These are phyloP conservation scores for Skeletonema menzelii DNA, from an alignment of 108 stramenopile species.

Conservation along the genomic window DNA sequence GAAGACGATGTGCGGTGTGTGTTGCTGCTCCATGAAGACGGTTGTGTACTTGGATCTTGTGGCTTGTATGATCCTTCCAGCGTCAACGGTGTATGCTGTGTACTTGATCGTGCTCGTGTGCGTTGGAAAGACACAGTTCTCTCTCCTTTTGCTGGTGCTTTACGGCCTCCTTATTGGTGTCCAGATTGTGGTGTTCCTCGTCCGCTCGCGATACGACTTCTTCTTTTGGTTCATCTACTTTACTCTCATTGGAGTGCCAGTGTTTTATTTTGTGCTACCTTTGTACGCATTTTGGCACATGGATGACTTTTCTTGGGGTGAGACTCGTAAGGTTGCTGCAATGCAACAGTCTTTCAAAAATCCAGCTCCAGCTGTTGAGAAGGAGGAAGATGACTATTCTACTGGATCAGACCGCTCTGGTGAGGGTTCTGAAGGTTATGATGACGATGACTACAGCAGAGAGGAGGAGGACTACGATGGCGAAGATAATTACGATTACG, in stretches of 20 bases:
- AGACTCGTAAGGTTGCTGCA: constrained; percentile 57
- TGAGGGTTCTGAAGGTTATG: not conserved
- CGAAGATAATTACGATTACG: not conserved
- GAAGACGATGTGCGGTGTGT: constrained; percentile 65
- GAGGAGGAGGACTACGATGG: not conserved
- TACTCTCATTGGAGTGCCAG: constrained; percentile 49
- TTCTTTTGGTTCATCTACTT: constrained; percentile 59
- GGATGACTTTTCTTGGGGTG: constrained; percentile 74
- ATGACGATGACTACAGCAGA: not conserved
- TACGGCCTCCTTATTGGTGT: constrained; percentile 53
- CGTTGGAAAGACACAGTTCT: constrained; percentile 43
- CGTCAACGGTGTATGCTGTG: constrained; percentile 49
- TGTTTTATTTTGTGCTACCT: constrained; percentile 64
- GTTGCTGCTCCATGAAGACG: constrained; percentile 63
- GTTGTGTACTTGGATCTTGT: constrained; percentile 56
- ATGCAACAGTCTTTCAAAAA: constrained; percentile 31
- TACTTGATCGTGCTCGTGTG: constrained; percentile 50
- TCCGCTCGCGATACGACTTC: constrained; percentile 55
- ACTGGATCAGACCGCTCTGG: constrained; percentile 2
- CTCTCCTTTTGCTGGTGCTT: constrained; percentile 43
- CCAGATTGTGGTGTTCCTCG: constrained; percentile 50
- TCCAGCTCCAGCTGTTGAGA: constrained; percentile 1
- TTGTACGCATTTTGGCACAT: constrained; percentile 63
- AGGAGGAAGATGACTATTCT: not conserved
- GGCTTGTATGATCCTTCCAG: constrained; percentile 61